Evolutionary conservation across 495 filamentous ascomycete genomes (phyloP).

Genomic region (Patellaria atrata): DNA sequence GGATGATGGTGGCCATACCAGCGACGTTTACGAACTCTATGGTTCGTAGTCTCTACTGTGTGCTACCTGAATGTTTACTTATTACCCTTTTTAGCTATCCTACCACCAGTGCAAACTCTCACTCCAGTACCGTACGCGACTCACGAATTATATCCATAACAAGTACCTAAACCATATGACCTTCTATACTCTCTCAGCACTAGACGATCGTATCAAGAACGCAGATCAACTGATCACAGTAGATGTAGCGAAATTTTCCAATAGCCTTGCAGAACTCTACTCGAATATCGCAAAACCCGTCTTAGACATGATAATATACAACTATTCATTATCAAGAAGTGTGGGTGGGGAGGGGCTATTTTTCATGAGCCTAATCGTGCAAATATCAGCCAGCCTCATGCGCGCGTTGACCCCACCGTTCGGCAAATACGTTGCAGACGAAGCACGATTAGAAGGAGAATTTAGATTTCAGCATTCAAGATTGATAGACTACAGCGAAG

Average conservation of each 20-base stretch:
- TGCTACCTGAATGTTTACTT: neutral
- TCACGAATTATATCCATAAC: conserved; percentile 85
- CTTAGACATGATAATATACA: conserved; percentile 92
- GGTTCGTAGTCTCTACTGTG: conserved; percentile 38
- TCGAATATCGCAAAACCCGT: conserved; percentile 94
- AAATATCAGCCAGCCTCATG: conserved; percentile 86
- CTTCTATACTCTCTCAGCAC: conserved; percentile 87
- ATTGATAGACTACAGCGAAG: conserved; percentile 88
- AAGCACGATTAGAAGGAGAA: conserved; percentile 86
- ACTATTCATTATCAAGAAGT: conserved; percentile 77
- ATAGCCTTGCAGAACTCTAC: conserved; percentile 87
- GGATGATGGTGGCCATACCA: conserved; percentile 96
- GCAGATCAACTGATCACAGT: conserved; percentile 95
- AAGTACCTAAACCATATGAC: conserved; percentile 93
- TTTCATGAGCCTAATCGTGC: conserved; percentile 85
- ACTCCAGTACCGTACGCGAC: conserved; percentile 75
- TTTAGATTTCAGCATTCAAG: conserved; percentile 91
- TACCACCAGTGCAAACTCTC: conserved; percentile 95
- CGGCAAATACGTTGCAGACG: conserved; percentile 94
- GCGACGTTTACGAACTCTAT: conserved; percentile 98
- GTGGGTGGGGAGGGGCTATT: conserved; percentile 91
- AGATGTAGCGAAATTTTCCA: conserved; percentile 90
- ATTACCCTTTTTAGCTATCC: conserved; percentile 47
- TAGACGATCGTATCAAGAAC: conserved; percentile 97
- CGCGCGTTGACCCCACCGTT: conserved; percentile 92